Conservation (phyloP, 257 asterid genomes). For the Solanum infundibuliforme region DNA sequence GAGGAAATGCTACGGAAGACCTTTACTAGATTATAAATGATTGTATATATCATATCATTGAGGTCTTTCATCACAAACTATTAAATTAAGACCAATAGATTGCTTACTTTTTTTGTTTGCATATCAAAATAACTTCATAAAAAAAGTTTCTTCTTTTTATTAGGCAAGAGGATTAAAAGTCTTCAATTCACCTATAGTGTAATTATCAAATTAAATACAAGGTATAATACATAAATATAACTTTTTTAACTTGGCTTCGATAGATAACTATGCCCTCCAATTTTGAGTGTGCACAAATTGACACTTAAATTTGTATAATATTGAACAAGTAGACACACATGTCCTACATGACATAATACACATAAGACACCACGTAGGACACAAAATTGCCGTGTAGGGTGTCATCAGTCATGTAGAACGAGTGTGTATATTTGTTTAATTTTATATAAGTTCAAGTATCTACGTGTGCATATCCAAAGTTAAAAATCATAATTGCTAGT, state of each 20-base stretch:
- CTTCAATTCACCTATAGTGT: neutral
- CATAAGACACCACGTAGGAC: neutral
- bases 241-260: fast-evolving
- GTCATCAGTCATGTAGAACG: neutral
- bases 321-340: too few relatives aligned
- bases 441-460: fast-evolving
- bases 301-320: too few relatives aligned
- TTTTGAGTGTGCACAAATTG: neutral
- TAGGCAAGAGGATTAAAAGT: neutral
- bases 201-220: neutral
- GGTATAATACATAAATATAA: too few relatives aligned
- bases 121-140: neutral
- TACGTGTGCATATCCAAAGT: fast-evolving
- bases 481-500: too few relatives aligned
- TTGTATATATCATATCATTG: neutral
- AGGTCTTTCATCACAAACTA: neutral
- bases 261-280: fast-evolving
- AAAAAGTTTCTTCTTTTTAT: neutral
- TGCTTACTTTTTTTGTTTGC: neutral
- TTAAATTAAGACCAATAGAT: neutral
- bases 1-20: neutral
- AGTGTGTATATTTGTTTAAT: fast-evolving
- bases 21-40: neutral
- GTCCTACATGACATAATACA: too few relatives aligned
- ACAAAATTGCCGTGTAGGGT: neutral